Evolutionary conservation across 2,329 filamentous ascomycete species (phyloP).

Genomic region (Sphaerostilbella broomeana): DNA sequence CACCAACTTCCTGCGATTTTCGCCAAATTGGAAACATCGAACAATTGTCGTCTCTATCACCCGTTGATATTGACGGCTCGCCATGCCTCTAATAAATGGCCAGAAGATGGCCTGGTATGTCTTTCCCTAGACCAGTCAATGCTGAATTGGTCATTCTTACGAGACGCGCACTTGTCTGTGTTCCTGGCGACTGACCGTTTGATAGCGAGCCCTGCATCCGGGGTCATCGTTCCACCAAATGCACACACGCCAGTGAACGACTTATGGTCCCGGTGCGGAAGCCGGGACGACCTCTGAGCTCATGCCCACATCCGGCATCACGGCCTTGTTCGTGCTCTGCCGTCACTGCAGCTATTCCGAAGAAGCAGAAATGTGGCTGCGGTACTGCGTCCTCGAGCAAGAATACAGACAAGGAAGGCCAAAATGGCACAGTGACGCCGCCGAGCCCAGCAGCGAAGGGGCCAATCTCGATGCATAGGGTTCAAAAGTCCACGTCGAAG

Average conservation of each 20-base stretch:
- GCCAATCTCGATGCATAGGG: slow-evolving; percentile 30
- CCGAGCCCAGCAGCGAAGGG: slow-evolving; percentile 27
- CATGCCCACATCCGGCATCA: slow-evolving; percentile 59
- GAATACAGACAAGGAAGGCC: slow-evolving; percentile 22
- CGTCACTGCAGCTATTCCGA: slow-evolving; percentile 58
- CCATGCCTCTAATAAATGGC: slow-evolving; percentile 63
- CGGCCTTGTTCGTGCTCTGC: slow-evolving; percentile 55
- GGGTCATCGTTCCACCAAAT: slow-evolving; percentile 70
- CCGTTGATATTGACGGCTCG: neutral
- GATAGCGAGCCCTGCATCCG: slow-evolving; percentile 65
- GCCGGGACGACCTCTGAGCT: slow-evolving; percentile 62
- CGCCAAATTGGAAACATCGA: no score
- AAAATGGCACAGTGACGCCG: slow-evolving; percentile 20
- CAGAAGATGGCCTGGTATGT: slow-evolving; percentile 69
- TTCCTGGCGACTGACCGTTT: slow-evolving; percentile 3
- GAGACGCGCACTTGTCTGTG: neutral
- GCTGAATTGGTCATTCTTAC: no score
- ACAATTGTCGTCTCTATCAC: neutral
- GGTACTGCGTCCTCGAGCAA: slow-evolving; percentile 25
- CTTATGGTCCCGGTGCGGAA: slow-evolving; percentile 66
- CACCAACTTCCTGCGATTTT: no score
- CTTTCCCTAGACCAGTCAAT: no score
- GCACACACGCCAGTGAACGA: slow-evolving; percentile 60
- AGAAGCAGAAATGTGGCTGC: slow-evolving; percentile 51
- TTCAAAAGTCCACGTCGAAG: slow-evolving; percentile 39